Evolutionary conservation across 2,329 filamentous ascomycete species (phyloP).

Genomic region (Botrytis porri): DNA sequence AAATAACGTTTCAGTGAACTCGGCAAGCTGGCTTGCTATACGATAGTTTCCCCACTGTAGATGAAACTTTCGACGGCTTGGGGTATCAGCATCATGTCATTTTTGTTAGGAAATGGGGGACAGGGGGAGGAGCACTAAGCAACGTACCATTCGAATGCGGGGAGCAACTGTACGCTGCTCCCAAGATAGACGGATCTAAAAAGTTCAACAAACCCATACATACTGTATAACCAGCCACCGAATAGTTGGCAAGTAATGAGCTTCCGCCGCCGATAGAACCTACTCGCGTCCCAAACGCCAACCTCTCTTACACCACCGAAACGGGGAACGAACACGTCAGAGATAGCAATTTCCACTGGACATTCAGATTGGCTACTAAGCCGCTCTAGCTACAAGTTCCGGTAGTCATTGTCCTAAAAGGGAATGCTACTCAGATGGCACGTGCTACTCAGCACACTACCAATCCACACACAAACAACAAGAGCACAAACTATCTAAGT

Average conservation of each 20-base stretch:
- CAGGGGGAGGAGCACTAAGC: too few relatives aligned
- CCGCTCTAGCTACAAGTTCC: conserved; percentile 11
- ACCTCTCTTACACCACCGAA: conserved; percentile 11
- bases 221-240: conserved; percentile 5
- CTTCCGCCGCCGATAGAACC: conserved; percentile 9
- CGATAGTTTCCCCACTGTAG: conserved; percentile 4
- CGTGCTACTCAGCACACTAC: background rate
- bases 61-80: conserved; percentile 4
- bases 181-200: conserved; percentile 5
- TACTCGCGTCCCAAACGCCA: conserved; percentile 10
- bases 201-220: conserved; percentile 14
- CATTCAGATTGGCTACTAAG: conserved; percentile 11
- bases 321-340: background rate
- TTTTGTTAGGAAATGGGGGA: background rate
- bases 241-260: conserved; percentile 5
- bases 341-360: conserved; percentile 5
- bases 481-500: background rate
- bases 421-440: background rate
- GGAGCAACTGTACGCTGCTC: conserved; percentile 12
- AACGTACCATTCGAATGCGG: conserved; percentile 6
- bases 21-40: conserved; percentile 13
- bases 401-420: background rate
- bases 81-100: background rate
- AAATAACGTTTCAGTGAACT: background rate
- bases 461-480: background rate